These are phyloP conservation scores for Tylopilus sp. DNA, from an alignment of 768 basidiomycete species.

Conservation along the genomic window DNA sequence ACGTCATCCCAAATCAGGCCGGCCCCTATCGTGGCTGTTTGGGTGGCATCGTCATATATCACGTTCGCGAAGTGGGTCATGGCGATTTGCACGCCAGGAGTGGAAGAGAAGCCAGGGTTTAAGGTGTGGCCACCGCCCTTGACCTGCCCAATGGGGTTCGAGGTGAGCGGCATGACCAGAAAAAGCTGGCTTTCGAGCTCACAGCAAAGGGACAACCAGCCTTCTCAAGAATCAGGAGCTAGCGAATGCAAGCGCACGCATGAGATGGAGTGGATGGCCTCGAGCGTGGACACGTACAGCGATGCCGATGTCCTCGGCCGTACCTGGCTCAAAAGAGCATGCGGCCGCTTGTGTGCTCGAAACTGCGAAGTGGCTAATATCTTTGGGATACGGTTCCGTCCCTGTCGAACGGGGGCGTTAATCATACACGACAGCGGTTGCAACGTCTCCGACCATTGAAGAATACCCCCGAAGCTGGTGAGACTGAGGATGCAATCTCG, in stretches of 20 bases:
- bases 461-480: conserved; percentile 20
- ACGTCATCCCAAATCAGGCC: conserved; percentile 66
- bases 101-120: conserved; percentile 59
- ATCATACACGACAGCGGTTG: not conserved
- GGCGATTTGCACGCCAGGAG: conserved; percentile 55
- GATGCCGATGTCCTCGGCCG: conserved; percentile 47
- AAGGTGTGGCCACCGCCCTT: conserved; percentile 61
- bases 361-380: conserved; percentile 46
- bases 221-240: conserved; percentile 48
- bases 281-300: conserved; percentile 36
- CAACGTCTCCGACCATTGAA: conserved; percentile 16
- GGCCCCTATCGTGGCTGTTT: conserved; percentile 39
- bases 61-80: conserved; percentile 49
- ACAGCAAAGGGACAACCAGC: conserved; percentile 55
- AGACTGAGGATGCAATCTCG: conserved; percentile 22
- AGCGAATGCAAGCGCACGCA: not conserved
- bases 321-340: conserved; percentile 60
- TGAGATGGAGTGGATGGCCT: not conserved
- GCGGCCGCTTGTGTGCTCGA: conserved; percentile 44
- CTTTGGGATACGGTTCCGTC: conserved; percentile 34
- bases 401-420: conserved; percentile 15
- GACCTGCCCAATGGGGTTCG: conserved; percentile 35
- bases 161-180: not conserved
- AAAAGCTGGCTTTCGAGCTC: conserved; percentile 7
- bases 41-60: conserved; percentile 36